A percentile compares a stretch with the other conserved stretches of the same genome.
Conservation (phyloP, 2,329 filamentous ascomycete genomes). For the Fusarium stilboides region DNA sequence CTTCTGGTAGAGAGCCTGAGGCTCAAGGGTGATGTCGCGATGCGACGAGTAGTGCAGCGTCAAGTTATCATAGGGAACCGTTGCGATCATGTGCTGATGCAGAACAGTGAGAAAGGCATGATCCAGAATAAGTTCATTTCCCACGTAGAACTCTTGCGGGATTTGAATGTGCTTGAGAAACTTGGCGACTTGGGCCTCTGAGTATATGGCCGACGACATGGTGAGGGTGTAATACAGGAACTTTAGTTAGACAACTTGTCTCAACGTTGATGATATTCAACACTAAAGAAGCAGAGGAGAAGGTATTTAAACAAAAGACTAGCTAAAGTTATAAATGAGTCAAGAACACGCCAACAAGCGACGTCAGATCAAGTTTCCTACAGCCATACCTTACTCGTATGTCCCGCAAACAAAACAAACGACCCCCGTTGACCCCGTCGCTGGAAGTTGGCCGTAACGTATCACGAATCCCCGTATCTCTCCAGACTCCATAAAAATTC, state of each 20-base stretch:
- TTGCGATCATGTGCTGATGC: conserved; percentile 63
- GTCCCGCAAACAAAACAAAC: conserved; percentile 34
- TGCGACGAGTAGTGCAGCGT: conserved; percentile 65
- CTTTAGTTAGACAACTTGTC: neutral
- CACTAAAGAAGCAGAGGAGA: conserved; percentile 3
- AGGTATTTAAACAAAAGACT: conserved; percentile 15
- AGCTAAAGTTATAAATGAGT: conserved; percentile 24
- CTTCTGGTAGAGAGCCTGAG: conserved; percentile 65
- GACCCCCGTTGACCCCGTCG: conserved; percentile 16
- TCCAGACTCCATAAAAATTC: conserved; percentile 37
- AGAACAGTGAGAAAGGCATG: conserved; percentile 56
- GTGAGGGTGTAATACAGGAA: conserved; percentile 8
- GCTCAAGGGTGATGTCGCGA: conserved; percentile 60
- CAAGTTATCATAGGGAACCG: conserved; percentile 71
- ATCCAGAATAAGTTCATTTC: conserved; percentile 48
- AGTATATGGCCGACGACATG: conserved; percentile 51
- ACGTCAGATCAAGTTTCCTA: conserved; percentile 35
- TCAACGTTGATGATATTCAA: conserved; percentile 6
- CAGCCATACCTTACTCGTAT: conserved; percentile 31
- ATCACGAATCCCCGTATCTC: conserved; percentile 28
- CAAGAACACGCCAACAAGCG: conserved; percentile 27
- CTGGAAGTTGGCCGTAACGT: conserved; percentile 34
- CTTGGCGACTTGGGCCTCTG: conserved; percentile 50
- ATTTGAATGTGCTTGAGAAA: conserved; percentile 50
- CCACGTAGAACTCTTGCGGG: conserved; percentile 48